A percentile compares a stretch with the other conserved stretches of the same genome.
These are phyloP conservation scores for Ceraceosorus bombacis DNA, from an alignment of 1,284 basidiomycete genomes.

Conservation along the genomic window DNA sequence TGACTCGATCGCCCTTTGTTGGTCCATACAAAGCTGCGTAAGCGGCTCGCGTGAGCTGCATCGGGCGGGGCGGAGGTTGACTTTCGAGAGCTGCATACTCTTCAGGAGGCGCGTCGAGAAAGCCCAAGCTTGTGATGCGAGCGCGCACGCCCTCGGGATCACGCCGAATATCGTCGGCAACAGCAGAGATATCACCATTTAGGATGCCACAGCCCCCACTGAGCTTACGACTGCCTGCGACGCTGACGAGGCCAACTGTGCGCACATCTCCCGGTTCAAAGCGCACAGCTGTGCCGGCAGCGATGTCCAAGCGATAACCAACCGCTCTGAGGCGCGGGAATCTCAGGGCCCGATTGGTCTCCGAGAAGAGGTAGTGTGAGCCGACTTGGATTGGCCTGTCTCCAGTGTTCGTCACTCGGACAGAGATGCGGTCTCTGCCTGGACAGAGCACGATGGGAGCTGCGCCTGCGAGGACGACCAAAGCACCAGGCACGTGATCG, in stretches of 20 bases:
- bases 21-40: constrained; percentile 59
- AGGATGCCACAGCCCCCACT: constrained; percentile 50
- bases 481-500: constrained; percentile 24
- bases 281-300: constrained; percentile 86
- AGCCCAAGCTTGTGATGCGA: constrained; percentile 23
- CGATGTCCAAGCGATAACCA: constrained; percentile 79
- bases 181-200: constrained; percentile 8
- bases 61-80: constrained; percentile 15
- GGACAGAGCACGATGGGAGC: constrained; percentile 65
- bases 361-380: constrained; percentile 71
- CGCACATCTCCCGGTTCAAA: constrained; percentile 91
- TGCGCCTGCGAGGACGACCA: constrained; percentile 28
- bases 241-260: constrained; percentile 71
- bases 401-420: constrained; percentile 83
- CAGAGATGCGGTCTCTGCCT: constrained; percentile 61
- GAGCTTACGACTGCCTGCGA: constrained; percentile 66
- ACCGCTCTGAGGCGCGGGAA: constrained; percentile 78
- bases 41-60: constrained; percentile 28
- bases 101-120: constrained; percentile 21
- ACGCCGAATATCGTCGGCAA: constrained; percentile 7
- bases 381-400: constrained; percentile 78
- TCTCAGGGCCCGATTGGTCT: constrained; percentile 71
- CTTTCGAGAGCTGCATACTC: constrained; percentile 13
- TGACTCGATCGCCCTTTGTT: constrained; percentile 78
- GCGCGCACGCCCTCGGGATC: constrained; percentile 2